Conservation (phyloP, 139 green algal genomes). For the Tetradesmus lagerheimii region DNA sequence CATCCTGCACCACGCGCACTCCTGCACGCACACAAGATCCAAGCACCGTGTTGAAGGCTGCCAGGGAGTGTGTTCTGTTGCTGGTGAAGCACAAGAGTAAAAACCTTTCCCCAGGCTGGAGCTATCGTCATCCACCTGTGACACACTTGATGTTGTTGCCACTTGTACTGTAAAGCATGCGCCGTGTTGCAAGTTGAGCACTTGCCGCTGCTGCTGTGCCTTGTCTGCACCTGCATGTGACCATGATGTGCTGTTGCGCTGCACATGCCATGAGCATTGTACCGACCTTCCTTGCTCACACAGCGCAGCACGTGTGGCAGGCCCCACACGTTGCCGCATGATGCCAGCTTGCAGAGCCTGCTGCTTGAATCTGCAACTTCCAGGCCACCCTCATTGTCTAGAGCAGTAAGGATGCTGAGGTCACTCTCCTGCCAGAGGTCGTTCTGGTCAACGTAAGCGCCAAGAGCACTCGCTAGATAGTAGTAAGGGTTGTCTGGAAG, state of each 20-base stretch:
- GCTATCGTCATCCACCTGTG: no score
- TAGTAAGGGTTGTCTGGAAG: constrained; percentile 68
- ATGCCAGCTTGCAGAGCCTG: constrained; percentile 57
- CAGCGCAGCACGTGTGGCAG: constrained; percentile 68
- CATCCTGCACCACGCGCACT: constrained; percentile 51
- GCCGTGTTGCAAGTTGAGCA: not conserved
- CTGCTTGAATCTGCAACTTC: constrained; percentile 56
- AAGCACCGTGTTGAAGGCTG: not conserved
- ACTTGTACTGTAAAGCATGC: not conserved
- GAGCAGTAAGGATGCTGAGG: not conserved
- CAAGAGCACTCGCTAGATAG: constrained; percentile 62
- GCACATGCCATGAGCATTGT: not conserved
- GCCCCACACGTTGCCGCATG: constrained; percentile 46
- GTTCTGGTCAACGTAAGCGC: constrained; percentile 56
- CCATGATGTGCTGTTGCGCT: no score
- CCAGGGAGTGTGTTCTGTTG: no score
- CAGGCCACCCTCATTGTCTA: constrained; percentile 54
- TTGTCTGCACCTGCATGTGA: not conserved
- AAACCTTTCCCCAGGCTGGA: no score
- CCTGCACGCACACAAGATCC: constrained; percentile 28
- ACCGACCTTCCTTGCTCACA: constrained; percentile 58
- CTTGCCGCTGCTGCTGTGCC: not conserved
- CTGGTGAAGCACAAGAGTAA: no score
- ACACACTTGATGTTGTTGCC: not conserved
- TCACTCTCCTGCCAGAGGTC: constrained; percentile 48